A percentile compares a stretch with the other conserved stretches of the same genome.
Conservation (phyloP, 371 early-diverging fungal genomes). For the Lichtheimia ramosa region DNA sequence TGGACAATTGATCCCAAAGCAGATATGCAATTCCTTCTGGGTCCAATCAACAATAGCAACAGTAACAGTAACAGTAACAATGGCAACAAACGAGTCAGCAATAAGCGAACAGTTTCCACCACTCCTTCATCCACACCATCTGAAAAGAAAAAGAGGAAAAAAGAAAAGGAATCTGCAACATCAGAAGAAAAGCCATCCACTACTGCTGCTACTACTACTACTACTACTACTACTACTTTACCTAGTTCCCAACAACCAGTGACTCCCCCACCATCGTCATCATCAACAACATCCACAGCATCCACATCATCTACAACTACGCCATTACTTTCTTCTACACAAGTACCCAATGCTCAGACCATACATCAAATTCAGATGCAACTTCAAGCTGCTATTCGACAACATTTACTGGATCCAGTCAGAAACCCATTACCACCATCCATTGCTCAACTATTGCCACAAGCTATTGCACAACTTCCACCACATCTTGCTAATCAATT, state of each 20-base stretch:
- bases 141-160: neutral
- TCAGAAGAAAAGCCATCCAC: neutral
- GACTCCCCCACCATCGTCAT: neutral
- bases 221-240: neutral
- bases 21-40: constrained; percentile 29
- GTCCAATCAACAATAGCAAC: constrained; percentile 19
- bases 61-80: constrained; percentile 10
- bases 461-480: constrained; percentile 45
- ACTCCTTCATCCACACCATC: neutral
- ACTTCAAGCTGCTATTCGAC: constrained; percentile 42
- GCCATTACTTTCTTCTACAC: neutral
- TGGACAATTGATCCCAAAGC: constrained; percentile 63
- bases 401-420: constrained; percentile 45
- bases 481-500: constrained; percentile 42
- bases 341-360: constrained; percentile 1
- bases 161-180: neutral
- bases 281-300: constrained; percentile 6
- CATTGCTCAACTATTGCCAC: constrained; percentile 39
- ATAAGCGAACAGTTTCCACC: constrained; percentile 2
- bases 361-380: constrained; percentile 17
- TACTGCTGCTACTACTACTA: constrained; percentile 3
- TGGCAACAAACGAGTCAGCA: neutral
- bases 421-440: constrained; percentile 42
- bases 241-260: neutral
- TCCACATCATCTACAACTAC: constrained; percentile 3